Evolutionary conservation across 2,329 filamentous ascomycete species (phyloP), one percentile per base, ranked within the genome.

Genomic region (Fusarium equiseti): DNA sequence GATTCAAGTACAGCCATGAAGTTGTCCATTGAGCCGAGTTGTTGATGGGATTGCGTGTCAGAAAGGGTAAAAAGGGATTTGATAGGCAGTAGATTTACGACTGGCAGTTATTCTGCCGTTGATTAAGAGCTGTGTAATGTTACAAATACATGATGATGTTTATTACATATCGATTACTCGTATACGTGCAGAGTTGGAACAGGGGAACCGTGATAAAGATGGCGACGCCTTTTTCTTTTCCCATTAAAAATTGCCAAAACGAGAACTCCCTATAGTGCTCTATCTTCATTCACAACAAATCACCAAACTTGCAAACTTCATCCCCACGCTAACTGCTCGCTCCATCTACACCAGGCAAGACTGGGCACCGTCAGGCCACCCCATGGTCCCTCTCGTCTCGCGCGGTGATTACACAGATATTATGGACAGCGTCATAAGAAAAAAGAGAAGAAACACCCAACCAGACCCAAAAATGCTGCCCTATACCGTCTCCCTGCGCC

Each of bases 381-480:
- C 56, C 35, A 60, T 42, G 54, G 53, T 62, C 53, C 56, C 64
- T 52, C 65, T 71, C 63, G 66, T 71, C 73, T 69, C 56, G 49
- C 65, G 60, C 56, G 54, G 67, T 60, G 69, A 62, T 68, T 65
- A 73, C 70, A 74, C 71, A 70, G 73, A 75, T 71, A 76, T 75
- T 76, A 76, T 74, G 73, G 68, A 75, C 72, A 75, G 68, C 68
- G 58, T 74, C 63, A 69, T 74, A 71, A 75, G 66, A 75, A 73
- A 75, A 74, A 78, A 69, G 71, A 77, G 57, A 75, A 72, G 71
- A 72, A 77, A 76, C 63, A 77, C 72, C 76, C 71, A 74, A 77
- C 74, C 76, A 78, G 68, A 80, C 68, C 68, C 77, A 78, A 78
- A 63, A 81, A 81, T 80, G 79, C 78, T 79, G 75, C 74, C 79